Conservation (phyloP, 306 rosid genomes). For the Vicia faba region DNA sequence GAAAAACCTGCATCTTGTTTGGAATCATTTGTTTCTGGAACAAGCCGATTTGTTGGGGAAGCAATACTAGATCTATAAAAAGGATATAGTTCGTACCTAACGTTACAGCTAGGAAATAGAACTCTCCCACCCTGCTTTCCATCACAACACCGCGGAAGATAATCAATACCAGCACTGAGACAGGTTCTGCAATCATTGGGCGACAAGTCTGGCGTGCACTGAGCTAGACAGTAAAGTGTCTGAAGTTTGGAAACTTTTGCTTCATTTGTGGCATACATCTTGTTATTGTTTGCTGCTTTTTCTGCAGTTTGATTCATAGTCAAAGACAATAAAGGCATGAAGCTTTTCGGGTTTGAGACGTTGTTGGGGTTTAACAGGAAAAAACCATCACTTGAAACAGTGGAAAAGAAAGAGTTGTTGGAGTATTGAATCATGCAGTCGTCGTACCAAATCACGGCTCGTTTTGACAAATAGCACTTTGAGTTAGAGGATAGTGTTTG, state of each 20-base stretch:
- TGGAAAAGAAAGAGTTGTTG: not conserved
- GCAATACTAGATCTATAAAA: not conserved
- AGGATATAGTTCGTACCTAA: conserved; percentile 2
- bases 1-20: conserved; percentile 1
- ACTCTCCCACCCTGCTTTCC: not conserved
- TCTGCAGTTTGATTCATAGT: not conserved
- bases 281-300: not conserved
- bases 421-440: no score
- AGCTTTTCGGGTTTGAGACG: not conserved
- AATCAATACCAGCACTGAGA: not conserved
- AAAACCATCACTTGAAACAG: not conserved
- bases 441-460: not conserved
- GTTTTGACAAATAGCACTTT: not conserved
- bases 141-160: not conserved
- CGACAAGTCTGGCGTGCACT: not conserved
- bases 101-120: not conserved
- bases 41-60: not conserved
- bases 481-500: not conserved
- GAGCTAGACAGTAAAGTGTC: not conserved
- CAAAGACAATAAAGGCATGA: not conserved
- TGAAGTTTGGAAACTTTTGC: not conserved
- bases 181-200: not conserved
- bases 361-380: not conserved
- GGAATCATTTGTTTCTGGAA: not conserved
- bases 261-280: not conserved